Base-by-base conservation (phyloP, 495 filamentous ascomycete genomes). In the Penicillium canariense region DNA sequence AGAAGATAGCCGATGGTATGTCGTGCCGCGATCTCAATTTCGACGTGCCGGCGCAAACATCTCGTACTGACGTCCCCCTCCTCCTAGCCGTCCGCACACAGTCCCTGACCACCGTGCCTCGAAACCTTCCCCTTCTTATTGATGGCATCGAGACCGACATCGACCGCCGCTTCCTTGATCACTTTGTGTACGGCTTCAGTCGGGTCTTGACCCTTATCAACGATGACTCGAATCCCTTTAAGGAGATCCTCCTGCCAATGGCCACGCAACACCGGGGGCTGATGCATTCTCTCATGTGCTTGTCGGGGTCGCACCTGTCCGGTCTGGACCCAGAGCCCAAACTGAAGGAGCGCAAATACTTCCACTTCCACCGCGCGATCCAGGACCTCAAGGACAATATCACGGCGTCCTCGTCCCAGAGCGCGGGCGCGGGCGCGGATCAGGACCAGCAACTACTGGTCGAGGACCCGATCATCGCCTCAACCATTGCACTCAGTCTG, bases 231-330 rank as follows among this genome's bases (percentile, higher is more conserved):
- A 95, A 95, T 65, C 90, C 91, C 10, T 96, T 96, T 74, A 90
- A 91, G 63, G 87, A 90, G 56, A 87, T 94, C 69, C 77, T 96
- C 46, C 78, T 96, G 7, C 89, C 90, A 22, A 87, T 96, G 79
- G 91, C 91, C 0, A 83, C 89, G 11, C 79, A 86, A 50, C 88
- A 96, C 65, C 81, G 83, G 44, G 90, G 91, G 12, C 77, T 96
- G 36, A 96, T 96, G 91, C 91, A 96, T 69, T 94, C 90, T 28
- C 84, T 96, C 46, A 82, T 96, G 51, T 91, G 88, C 45, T 80
- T 96, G 5, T 88, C 91, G 8, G 88, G 89, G 48, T 91, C 87
- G 48, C 91, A 96, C 59, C 78, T 96, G 48, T 77, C 75, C 3
- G 76, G 75, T 2, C 65, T 78, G 5, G 78, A 79, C 45, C 70